Percentiles rank a stretch among this genome's conserved stretches.
Evolutionary conservation across 2,329 filamentous ascomycete genomes (phyloP).

Genomic region (Aspergillus persii): DNA sequence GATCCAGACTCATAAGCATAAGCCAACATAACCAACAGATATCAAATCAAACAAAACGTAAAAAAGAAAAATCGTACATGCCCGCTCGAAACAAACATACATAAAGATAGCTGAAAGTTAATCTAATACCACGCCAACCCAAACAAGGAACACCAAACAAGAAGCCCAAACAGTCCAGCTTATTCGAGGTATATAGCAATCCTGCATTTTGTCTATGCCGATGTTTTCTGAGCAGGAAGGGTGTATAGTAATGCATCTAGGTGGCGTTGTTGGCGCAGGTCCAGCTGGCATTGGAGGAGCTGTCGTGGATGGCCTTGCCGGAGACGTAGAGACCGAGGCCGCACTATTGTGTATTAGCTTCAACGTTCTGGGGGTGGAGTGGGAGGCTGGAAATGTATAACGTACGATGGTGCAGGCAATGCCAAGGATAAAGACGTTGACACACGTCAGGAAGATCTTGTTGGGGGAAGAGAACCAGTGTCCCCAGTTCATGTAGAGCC

Average conservation of each 20-base stretch:
- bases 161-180: neutral
- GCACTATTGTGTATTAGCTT: constrained; percentile 26
- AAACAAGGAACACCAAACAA: neutral
- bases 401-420: constrained; percentile 31
- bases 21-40: neutral
- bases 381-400: neutral
- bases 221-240: neutral
- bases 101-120: neutral
- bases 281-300: constrained; percentile 34
- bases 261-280: constrained; percentile 38
- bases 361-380: neutral
- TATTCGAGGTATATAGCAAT: neutral
- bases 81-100: neutral
- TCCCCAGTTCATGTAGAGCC: constrained; percentile 49
- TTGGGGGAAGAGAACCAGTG: constrained; percentile 36
- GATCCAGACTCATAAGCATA: neutral
- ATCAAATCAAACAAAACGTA: neutral
- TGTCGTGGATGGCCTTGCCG: constrained; percentile 37
- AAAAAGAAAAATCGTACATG: neutral
- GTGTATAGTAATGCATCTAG: neutral
- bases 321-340: constrained; percentile 44
- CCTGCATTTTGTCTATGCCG: neutral
- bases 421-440: constrained; percentile 44
- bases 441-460: constrained; percentile 44
- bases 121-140: neutral